Conservation (phyloP, 495 filamentous ascomycete species). For the Daldinia vernicosa region DNA sequence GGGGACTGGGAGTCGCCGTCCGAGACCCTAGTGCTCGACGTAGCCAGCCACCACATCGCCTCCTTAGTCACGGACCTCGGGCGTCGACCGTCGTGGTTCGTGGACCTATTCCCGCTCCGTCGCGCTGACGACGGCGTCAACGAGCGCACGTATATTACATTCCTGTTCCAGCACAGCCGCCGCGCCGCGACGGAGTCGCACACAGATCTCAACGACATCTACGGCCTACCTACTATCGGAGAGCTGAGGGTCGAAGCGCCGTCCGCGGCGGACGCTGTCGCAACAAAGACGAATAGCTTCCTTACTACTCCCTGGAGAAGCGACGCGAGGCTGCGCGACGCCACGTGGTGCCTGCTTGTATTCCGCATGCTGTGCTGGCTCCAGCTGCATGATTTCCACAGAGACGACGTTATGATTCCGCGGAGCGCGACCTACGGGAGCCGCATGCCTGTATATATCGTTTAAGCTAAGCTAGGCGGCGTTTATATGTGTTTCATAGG, state of each 20-base stretch:
- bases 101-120: constrained; percentile 4
- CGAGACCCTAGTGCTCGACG: constrained; percentile 20
- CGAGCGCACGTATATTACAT: constrained; percentile 5
- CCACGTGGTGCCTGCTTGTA: constrained; percentile 58
- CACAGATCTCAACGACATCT: background rate
- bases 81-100: constrained; percentile 2
- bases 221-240: background rate
- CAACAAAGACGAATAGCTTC: background rate
- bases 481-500: too few relatives aligned
- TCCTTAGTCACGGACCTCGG: constrained; percentile 10
- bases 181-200: background rate
- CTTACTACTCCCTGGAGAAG: background rate
- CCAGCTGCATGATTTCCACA: constrained; percentile 60
- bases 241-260: background rate
- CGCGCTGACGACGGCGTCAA: constrained; percentile 16
- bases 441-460: constrained; percentile 60
- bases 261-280: background rate
- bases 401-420: constrained; percentile 56
- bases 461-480: too few relatives aligned
- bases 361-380: constrained; percentile 65
- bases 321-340: constrained; percentile 28
- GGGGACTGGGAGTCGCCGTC: constrained; percentile 8
- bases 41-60: constrained; percentile 13
- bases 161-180: constrained; percentile 16
- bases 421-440: constrained; percentile 57